phyloP scores from a whole-genome alignment of 805 yeast genomes.

The Cyberlindnera euphorbiae region DNA sequence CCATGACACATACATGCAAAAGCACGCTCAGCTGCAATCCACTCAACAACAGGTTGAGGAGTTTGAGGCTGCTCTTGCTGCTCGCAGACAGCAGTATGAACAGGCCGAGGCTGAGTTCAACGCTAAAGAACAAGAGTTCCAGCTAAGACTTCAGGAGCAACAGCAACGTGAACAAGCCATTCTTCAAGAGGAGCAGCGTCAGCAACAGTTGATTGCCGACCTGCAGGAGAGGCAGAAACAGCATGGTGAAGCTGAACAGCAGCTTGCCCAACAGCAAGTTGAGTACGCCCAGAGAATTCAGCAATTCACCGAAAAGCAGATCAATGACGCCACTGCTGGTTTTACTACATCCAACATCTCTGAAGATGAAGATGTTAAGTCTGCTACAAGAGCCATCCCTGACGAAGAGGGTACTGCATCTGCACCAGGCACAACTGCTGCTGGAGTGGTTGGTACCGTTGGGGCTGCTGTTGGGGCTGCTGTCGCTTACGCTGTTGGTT shows the following conservation, averaged over 20 bases:
- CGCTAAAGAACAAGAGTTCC: conserved; percentile 26
- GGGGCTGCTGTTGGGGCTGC: conserved; percentile 23
- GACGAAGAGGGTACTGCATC: conserved; percentile 8
- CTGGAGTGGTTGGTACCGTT: conserved; percentile 23
- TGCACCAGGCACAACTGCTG: conserved; percentile 23
- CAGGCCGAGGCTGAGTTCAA: conserved; percentile 17
- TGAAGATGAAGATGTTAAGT: conserved; percentile 16
- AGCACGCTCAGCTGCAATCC: conserved; percentile 30
- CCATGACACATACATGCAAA: conserved; percentile 33
- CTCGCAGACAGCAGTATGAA: conserved; percentile 25
- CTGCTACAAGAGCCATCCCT: too few relatives aligned
- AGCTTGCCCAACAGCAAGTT: conserved; percentile 33
- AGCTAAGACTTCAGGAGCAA: conserved; percentile 30
- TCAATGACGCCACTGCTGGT: conserved; percentile 29
- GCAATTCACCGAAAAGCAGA: conserved; percentile 35
- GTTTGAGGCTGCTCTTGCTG: conserved; percentile 30
- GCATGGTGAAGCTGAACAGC: conserved; percentile 36
- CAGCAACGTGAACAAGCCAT: conserved; percentile 33
- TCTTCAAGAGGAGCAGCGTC: conserved; percentile 32
- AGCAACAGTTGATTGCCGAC: conserved; percentile 31
- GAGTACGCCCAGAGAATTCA: conserved; percentile 36
- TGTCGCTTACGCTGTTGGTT: conserved; percentile 18
- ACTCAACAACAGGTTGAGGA: conserved; percentile 30
- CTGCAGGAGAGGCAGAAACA: conserved; percentile 33
- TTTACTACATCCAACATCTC: conserved; percentile 2